Conservation (phyloP, 352 stramenopile genomes). For the Phytophthora fragariaefolia region DNA sequence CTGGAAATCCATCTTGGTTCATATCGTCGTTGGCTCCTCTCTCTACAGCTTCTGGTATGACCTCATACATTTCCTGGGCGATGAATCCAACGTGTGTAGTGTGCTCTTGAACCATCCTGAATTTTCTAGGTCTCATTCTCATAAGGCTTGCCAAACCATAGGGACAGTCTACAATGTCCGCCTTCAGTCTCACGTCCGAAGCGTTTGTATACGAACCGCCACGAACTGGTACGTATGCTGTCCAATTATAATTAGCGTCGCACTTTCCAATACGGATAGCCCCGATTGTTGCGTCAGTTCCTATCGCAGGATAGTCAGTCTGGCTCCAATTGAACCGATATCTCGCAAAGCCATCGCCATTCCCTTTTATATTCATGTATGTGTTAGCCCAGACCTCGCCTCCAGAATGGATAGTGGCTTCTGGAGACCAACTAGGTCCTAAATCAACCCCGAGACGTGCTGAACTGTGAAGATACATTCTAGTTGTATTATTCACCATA, state of each 20-base stretch:
- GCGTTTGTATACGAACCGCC: constrained; percentile 13
- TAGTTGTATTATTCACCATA: neutral
- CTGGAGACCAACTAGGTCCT: neutral
- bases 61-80: constrained; percentile 9
- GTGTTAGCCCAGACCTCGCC: neutral
- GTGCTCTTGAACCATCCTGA: constrained; percentile 5
- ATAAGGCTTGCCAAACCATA: constrained; percentile 7
- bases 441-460: neutral
- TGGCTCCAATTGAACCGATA: constrained; percentile 1
- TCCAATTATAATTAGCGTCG: neutral
- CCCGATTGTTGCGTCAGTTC: neutral
- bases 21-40: neutral
- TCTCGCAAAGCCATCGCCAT: neutral
- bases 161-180: constrained; percentile 5
- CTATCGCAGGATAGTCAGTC: constrained; percentile 3
- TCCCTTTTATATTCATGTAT: neutral
- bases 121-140: constrained; percentile 9
- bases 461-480: neutral
- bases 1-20: neutral
- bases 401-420: neutral
- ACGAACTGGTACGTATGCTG: neutral
- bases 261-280: constrained; percentile 5
- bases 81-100: constrained; percentile 5
- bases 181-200: constrained; percentile 8
- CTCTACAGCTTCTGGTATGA: constrained; percentile 8